Conservation (phyloP, 768 basidiomycete genomes). For the Lentinula lateritia region DNA sequence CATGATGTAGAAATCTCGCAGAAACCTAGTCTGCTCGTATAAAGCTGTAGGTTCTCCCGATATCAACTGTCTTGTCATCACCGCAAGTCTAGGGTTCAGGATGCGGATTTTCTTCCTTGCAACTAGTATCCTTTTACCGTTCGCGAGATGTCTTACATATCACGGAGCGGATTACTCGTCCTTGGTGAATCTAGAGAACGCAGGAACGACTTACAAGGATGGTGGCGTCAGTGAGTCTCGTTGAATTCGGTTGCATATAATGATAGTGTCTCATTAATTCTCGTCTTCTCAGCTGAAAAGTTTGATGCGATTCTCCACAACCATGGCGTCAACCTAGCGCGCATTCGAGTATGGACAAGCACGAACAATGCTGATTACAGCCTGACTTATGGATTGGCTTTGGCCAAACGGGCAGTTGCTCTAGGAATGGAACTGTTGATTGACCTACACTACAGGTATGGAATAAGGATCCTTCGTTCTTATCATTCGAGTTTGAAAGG, state of each 20-base stretch:
- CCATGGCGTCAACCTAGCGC: constrained; percentile 52
- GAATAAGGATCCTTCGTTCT: neutral
- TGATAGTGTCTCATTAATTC: too few species aligned
- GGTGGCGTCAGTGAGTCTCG: constrained; percentile 15
- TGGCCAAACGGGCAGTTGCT: constrained; percentile 50
- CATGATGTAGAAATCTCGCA: neutral
- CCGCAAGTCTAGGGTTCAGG: neutral
- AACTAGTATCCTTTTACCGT: neutral
- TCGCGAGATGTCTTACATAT: constrained; percentile 28
- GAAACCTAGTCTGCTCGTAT: neutral
- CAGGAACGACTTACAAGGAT: constrained; percentile 41
- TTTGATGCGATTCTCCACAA: constrained; percentile 50
- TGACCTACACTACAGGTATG: constrained; percentile 53
- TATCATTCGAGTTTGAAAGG: neutral
- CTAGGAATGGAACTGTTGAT: constrained; percentile 52
- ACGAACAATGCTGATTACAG: constrained; percentile 46
- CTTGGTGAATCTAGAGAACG: constrained; percentile 44
- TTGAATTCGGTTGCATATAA: neutral
- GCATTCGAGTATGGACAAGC: constrained; percentile 60
- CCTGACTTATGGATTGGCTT: constrained; percentile 42
- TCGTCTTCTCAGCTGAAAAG: constrained; percentile 15
- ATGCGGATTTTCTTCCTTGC: neutral
- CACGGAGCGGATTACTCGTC: constrained; percentile 56
- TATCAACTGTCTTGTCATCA: neutral
- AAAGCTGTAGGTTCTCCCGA: neutral